Percentiles rank a stretch among this genome's conserved stretches.
Evolutionary conservation across 2,329 filamentous ascomycete species (phyloP).

Genomic region (Fusarium nisikadoi): DNA sequence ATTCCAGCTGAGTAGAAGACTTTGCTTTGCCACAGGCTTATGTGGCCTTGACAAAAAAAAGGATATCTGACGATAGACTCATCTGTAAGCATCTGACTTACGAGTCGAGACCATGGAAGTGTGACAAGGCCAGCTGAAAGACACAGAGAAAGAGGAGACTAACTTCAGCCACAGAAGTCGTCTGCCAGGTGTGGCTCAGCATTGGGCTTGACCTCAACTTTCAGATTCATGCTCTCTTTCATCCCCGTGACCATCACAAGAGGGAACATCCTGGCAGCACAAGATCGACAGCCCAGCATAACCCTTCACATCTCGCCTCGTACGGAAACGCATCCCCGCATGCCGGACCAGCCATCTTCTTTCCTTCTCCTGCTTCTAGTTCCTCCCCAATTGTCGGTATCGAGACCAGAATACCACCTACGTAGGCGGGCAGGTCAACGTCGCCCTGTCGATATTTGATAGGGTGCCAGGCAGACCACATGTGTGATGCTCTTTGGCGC

Average conservation of each 20-base stretch:
- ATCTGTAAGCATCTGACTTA: background rate
- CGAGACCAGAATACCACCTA: background rate
- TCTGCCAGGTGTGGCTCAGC: slow-evolving; percentile 22
- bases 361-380: slow-evolving; percentile 9
- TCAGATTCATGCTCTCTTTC: background rate
- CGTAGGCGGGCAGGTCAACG: background rate
- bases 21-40: slow-evolving; percentile 27
- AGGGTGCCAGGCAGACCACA: slow-evolving; percentile 42
- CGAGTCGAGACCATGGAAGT: slow-evolving; percentile 8
- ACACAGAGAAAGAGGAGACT: background rate
- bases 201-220: slow-evolving; percentile 9
- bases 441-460: slow-evolving; percentile 42
- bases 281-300: slow-evolving; percentile 25
- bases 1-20: background rate
- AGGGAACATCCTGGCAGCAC: slow-evolving; percentile 27
- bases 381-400: slow-evolving; percentile 2
- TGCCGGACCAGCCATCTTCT: slow-evolving; percentile 27
- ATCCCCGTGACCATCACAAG: background rate
- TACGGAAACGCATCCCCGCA: slow-evolving; percentile 7
- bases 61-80: background rate
- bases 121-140: slow-evolving; percentile 37
- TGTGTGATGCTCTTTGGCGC: slow-evolving; percentile 39
- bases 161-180: slow-evolving; percentile 15
- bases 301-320: slow-evolving; percentile 7
- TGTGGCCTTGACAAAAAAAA: slow-evolving; percentile 26